phyloP scores from a whole-genome alignment of 768 basidiomycete species.

The Udeniomyces megalosporus region DNA sequence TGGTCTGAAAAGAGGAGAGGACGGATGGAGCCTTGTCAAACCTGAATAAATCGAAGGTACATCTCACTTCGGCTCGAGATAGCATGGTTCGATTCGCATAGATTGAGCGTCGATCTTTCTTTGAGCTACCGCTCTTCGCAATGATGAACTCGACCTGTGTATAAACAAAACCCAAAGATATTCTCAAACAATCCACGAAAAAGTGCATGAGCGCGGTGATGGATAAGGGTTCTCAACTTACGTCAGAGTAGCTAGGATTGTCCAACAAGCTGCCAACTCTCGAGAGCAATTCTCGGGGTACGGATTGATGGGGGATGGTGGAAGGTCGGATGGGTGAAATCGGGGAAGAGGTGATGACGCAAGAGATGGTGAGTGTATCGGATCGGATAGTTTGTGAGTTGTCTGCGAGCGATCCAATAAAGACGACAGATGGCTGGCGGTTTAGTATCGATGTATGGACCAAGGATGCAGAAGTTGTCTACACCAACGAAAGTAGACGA shows the following conservation, averaged over 20 bases:
- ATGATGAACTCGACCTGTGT: slow-evolving; percentile 10
- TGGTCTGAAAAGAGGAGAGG: background rate
- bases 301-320: background rate
- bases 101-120: background rate
- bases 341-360: background rate
- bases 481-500: background rate
- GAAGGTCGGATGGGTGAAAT: background rate
- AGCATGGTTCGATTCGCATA: slow-evolving; percentile 11
- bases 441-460: too few relatives aligned
- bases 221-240: background rate
- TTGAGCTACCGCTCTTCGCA: background rate
- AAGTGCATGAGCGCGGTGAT: background rate
- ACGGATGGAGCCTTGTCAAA: too few relatives aligned
- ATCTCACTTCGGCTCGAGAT: background rate
- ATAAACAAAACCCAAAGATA: background rate
- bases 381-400: background rate
- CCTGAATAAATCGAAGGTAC: too few relatives aligned
- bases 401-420: background rate
- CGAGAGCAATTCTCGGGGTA: background rate
- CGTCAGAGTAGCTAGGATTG: slow-evolving; percentile 1
- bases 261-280: slow-evolving; percentile 1
- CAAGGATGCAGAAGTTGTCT: too few relatives aligned
- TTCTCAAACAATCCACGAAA: background rate
- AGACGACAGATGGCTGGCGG: too few relatives aligned
- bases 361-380: background rate